These are phyloP conservation scores for Aspergillus leporis DNA, from an alignment of 495 filamentous ascomycete genomes.

Conservation along the genomic window DNA sequence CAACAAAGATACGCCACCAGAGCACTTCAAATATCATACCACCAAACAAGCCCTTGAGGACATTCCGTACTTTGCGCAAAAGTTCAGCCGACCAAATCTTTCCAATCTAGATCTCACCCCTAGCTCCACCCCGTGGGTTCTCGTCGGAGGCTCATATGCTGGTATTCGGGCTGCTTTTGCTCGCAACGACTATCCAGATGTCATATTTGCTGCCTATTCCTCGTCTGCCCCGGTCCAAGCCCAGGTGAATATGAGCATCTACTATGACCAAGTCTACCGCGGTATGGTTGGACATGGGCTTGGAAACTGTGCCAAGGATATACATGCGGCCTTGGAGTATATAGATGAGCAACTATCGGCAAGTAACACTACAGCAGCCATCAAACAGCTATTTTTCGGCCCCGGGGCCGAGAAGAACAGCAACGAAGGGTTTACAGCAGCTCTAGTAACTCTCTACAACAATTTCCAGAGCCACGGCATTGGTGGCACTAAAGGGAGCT, in stretches of 20 bases:
- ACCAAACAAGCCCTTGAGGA: slow-evolving; percentile 56
- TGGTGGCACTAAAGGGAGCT: slow-evolving; percentile 36
- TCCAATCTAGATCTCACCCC: slow-evolving; percentile 44
- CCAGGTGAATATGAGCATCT: slow-evolving; percentile 55
- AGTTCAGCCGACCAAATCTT: slow-evolving; percentile 42
- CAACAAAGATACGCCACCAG: slow-evolving; percentile 41
- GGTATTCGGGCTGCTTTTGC: slow-evolving; percentile 57
- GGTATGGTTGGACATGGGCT: slow-evolving; percentile 52
- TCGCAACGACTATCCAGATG: slow-evolving; percentile 57
- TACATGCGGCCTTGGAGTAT: slow-evolving; percentile 51
- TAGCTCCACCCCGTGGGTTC: slow-evolving; percentile 54
- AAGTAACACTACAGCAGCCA: slow-evolving; percentile 32
- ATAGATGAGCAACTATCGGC: slow-evolving; percentile 49
- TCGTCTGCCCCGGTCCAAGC: slow-evolving; percentile 60
- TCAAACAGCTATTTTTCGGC: slow-evolving; percentile 55
- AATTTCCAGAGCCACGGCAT: slow-evolving; percentile 52
- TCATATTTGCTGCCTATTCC: slow-evolving; percentile 54
- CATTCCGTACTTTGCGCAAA: slow-evolving; percentile 50
- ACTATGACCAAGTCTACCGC: slow-evolving; percentile 56
- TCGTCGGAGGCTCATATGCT: slow-evolving; percentile 60
- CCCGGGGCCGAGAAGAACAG: slow-evolving; percentile 47
- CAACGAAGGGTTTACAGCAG: slow-evolving; percentile 51
- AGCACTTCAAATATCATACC: slow-evolving; percentile 50
- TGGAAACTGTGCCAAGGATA: slow-evolving; percentile 54
- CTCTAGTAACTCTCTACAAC: slow-evolving; percentile 40